Evolutionary conservation across 1,284 basidiomycete genomes (phyloP), one percentile per base, ranked within the genome.

Genomic region (Austroboletus novae-zelandiae): DNA sequence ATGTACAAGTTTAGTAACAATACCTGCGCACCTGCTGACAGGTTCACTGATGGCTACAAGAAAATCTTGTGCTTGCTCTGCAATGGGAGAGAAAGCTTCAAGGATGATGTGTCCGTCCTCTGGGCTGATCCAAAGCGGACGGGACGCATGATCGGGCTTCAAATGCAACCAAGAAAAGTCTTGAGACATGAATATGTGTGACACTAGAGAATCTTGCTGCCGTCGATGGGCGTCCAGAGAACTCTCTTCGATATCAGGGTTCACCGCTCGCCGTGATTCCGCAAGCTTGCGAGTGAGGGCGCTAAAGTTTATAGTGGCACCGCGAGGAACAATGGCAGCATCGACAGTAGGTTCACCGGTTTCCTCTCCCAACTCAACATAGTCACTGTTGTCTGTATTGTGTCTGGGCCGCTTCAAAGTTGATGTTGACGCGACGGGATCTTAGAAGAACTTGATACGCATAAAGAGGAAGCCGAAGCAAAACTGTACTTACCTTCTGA

Each of bases 1-100:
- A 68, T 60, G 57, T 69, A 70, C 66, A 60, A 49, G 49, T 42
- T 40, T 50, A 44, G 35, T 23, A 27, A 29, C 31, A 43, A 42
- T 54, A 46, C 29, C 50, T 56, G 71, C 89, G 71, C 71, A 94
- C 93, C 97, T 88, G 77, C 95, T 98, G 65, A 99, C 94, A 58
- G 97, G 97, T 74, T 99, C 97, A 61, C 94, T 94, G 47, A 99
- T 98, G 44, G 97, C 96, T 50, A 97, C 92, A 37, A 99, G 78
- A 63, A 99, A 99, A 69, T 99, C 97, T 71, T 99, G 96, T 4
- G 97, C 97, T 71, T 98, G 94, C 62, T 96, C 92, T 27, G 97
- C 96, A 53, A 99, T 94, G 1, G 96, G 91, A 29, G 92, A 94
- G 67, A 98, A 98, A 0, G 92, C 92, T 70, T 98, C 95, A 32